Evolutionary conservation across 2,329 filamentous ascomycete species (phyloP).

Genomic region (Hypoxylon sp.): DNA sequence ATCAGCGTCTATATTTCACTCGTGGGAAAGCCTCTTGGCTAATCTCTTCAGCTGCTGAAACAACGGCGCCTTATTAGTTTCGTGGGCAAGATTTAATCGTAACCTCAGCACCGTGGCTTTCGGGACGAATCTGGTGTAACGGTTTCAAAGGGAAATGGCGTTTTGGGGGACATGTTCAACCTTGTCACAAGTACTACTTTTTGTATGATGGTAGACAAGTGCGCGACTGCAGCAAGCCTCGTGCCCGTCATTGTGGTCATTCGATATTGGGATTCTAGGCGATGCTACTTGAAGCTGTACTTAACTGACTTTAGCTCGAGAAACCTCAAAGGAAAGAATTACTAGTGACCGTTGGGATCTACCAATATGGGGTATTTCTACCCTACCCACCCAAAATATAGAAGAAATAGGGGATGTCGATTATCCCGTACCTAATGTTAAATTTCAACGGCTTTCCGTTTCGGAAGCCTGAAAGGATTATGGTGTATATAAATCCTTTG

Average conservation of each 20-base stretch:
- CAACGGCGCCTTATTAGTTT: slow-evolving; percentile 16
- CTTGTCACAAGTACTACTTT: slow-evolving; percentile 17
- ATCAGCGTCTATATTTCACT: slow-evolving; percentile 20
- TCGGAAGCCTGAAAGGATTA: neutral
- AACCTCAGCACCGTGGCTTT: slow-evolving; percentile 31
- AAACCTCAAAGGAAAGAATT: neutral
- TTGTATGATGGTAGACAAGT: slow-evolving; percentile 18
- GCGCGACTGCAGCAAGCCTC: slow-evolving; percentile 32
- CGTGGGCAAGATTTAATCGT: slow-evolving; percentile 12
- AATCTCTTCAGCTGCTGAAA: slow-evolving; percentile 29
- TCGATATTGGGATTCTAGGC: neutral
- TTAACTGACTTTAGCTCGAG: neutral
- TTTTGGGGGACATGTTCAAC: slow-evolving; percentile 18
- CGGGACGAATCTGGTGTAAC: slow-evolving; percentile 43
- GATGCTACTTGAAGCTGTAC: neutral
- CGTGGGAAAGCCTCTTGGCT: slow-evolving; percentile 20
- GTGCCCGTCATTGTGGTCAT: slow-evolving; percentile 25
- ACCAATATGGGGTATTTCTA: neutral
- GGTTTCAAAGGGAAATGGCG: slow-evolving; percentile 35
- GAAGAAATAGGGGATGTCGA: slow-evolving; percentile 14
- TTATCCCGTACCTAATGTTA: too few species aligned
- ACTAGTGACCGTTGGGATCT: neutral
- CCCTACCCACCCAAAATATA: neutral
- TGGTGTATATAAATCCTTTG: neutral
- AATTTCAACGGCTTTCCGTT: neutral